Evolutionary conservation across 768 basidiomycete species (phyloP).

Genomic region (Agaricus blazei): DNA sequence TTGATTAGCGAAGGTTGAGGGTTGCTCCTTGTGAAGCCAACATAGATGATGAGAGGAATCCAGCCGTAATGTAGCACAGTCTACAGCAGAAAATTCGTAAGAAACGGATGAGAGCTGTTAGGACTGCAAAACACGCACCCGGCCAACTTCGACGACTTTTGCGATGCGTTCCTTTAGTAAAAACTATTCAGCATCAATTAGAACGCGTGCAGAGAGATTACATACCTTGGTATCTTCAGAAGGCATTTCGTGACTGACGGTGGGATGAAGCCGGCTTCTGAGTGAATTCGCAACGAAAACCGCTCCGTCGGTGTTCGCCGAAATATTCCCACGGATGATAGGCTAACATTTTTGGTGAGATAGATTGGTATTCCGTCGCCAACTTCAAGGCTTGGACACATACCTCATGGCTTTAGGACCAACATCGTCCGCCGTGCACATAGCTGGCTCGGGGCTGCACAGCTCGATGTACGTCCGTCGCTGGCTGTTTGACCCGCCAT

Average conservation of each 20-base stretch:
- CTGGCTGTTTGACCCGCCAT: neutral
- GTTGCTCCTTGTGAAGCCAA: constrained; percentile 89
- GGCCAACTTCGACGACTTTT: constrained; percentile 75
- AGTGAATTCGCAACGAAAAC: constrained; percentile 12
- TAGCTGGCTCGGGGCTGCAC: constrained; percentile 31
- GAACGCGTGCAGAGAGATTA: neutral
- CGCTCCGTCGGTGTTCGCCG: constrained; percentile 5
- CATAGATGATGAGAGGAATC: constrained; percentile 95
- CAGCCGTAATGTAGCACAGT: constrained; percentile 91
- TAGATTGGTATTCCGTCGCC: constrained; percentile 12
- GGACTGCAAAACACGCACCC: constrained; percentile 44
- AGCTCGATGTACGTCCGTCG: constrained; percentile 31
- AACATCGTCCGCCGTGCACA: constrained; percentile 45
- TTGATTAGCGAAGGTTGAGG: constrained; percentile 95
- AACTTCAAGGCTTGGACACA: constrained; percentile 12
- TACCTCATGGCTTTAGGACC: constrained; percentile 41
- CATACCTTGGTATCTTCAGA: constrained; percentile 88
- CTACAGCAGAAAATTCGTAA: constrained; percentile 31
- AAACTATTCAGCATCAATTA: neutral
- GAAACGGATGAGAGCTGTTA: neutral
- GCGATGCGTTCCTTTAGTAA: constrained; percentile 68
- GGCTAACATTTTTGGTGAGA: constrained; percentile 25
- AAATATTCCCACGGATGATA: constrained; percentile 31
- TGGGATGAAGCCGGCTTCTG: constrained; percentile 15
- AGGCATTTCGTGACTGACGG: constrained; percentile 47